Percentiles rank a stretch among this genome's conserved stretches.
phyloP scores from a whole-genome alignment of 2,329 filamentous ascomycete genomes.

The Fusarium nelsonii region DNA sequence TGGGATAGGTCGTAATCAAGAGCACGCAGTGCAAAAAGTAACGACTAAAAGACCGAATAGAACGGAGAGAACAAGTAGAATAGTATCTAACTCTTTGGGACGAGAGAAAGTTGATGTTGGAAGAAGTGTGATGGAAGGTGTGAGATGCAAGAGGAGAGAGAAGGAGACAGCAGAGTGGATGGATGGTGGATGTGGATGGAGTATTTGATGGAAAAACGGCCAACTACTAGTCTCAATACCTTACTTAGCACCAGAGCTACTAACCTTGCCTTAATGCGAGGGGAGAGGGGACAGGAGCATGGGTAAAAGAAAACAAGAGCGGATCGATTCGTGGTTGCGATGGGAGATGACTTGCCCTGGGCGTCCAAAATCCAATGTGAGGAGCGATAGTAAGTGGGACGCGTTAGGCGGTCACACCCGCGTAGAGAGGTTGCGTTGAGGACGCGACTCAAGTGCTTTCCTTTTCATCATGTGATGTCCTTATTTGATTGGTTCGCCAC shows the following conservation, averaged over 20 bases:
- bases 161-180: conserved; percentile 14
- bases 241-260: conserved; percentile 1
- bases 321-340: conserved; percentile 44
- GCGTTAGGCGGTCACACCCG: conserved; percentile 47
- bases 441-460: conserved; percentile 28
- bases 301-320: conserved; percentile 44
- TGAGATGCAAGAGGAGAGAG: conserved; percentile 14
- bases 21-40: conserved; percentile 10
- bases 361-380: conserved; percentile 30
- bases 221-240: conserved; percentile 29
- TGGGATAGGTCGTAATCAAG: background rate
- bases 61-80: background rate
- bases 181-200: conserved; percentile 12
- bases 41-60: background rate
- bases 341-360: conserved; percentile 39
- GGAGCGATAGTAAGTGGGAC: conserved; percentile 39
- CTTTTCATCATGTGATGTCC: conserved; percentile 25
- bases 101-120: conserved; percentile 13
- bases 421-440: conserved; percentile 49
- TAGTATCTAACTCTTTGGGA: conserved; percentile 16
- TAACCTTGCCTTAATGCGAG: too few relatives aligned
- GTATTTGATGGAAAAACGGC: conserved; percentile 30
- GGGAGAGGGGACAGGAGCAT: conserved; percentile 10
- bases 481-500: background rate
- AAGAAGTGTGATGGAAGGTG: conserved; percentile 25